A percentile compares a stretch with the other conserved stretches of the same genome.
phyloP scores from a whole-genome alignment of 345 rosid genomes.

The Turritis glabra region DNA sequence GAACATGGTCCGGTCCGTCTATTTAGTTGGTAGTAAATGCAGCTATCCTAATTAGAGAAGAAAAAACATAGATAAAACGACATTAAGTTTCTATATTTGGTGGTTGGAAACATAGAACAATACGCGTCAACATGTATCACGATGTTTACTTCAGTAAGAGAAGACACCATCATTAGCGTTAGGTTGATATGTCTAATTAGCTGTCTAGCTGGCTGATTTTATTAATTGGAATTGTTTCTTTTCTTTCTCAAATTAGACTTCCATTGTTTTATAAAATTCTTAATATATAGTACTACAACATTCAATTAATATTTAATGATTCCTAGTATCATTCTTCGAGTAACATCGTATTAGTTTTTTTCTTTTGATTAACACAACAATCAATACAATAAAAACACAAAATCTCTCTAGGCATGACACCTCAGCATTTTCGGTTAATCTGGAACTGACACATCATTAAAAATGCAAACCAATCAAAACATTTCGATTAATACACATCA shows the following conservation, averaged over 20 bases:
- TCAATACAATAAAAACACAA: no score
- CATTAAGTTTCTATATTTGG: constrained; percentile 17
- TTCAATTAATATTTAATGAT: not conserved
- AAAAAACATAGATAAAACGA: constrained; percentile 5
- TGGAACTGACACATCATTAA: no score
- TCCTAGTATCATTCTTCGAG: not conserved
- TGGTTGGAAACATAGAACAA: constrained; percentile 25
- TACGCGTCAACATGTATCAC: constrained; percentile 12
- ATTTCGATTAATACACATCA: no score
- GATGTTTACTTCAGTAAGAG: constrained; percentile 7
- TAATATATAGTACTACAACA: not conserved
- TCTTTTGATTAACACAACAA: no score
- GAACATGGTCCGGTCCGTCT: not conserved
- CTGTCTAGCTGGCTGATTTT: not conserved
- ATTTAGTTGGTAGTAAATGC: not conserved
- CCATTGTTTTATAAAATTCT: not conserved
- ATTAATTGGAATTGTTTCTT: not conserved
- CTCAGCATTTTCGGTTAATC: no score
- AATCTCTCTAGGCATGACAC: no score
- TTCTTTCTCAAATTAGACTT: not conserved
- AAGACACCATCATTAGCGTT: constrained; percentile 37
- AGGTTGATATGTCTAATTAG: constrained; percentile 22
- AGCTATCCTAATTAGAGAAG: not conserved
- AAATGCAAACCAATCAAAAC: no score
- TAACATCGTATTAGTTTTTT: not conserved